Percentiles rank a stretch among this genome's conserved stretches.
Conservation (phyloP, 257 asterid genomes). For the Solanum pennellii region DNA sequence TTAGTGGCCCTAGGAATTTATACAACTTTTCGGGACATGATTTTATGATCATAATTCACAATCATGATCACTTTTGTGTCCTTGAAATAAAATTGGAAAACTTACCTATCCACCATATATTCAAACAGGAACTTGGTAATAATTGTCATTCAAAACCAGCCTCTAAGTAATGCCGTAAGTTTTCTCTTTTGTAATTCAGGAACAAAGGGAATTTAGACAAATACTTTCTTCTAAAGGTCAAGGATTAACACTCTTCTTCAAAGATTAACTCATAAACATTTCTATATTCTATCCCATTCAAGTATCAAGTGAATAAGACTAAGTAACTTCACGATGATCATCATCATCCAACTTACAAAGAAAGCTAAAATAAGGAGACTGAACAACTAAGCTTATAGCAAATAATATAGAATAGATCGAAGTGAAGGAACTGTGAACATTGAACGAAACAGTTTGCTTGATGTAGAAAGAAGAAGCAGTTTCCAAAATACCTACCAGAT, state of each 20-base stretch:
- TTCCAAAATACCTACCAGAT: constrained; percentile 44
- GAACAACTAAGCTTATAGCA: background rate
- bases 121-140: background rate
- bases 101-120: background rate
- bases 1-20: background rate
- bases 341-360: background rate
- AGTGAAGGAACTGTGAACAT: background rate
- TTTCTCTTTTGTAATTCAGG: background rate
- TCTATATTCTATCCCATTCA: background rate
- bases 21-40: background rate
- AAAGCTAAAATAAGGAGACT: background rate
- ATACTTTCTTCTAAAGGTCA: background rate
- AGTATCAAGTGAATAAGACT: background rate
- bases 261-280: background rate
- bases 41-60: background rate
- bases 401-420: background rate
- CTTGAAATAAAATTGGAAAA: background rate
- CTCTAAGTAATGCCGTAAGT: background rate
- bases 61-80: background rate
- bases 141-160: background rate
- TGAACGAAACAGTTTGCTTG: background rate
- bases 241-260: background rate
- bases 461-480: background rate
- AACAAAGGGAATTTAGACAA: background rate
- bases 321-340: background rate